Evolutionary conservation across 164 flowering plant genomes (phyloP), one percentile per base, ranked within the genome.

Genomic region (Taxillus chinensis): DNA sequence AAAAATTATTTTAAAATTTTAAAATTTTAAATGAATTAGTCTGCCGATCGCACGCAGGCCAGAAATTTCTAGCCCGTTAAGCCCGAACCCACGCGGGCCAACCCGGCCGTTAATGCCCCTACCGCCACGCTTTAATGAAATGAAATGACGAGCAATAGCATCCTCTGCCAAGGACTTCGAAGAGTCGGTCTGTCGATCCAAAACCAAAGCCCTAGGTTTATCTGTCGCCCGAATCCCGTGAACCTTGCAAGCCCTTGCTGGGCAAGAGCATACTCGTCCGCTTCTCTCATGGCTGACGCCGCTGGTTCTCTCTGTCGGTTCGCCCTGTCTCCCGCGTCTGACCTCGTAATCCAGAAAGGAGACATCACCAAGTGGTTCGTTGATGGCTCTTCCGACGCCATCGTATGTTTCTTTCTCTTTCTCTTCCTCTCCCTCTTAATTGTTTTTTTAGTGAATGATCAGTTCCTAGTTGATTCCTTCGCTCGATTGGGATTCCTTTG

Each of bases 291-390:
- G 51, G 51, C 51, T 43, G 62, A 37, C 17, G 53, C 4, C 39
- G 60, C 55, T 57, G 8, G 13, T 2, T 45, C 39, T 49, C 37
- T 38, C 45, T 69, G 52, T 38, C 62, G 48, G 55, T 80, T 82
- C 67, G 52, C 68, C 39, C 39, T 82, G 69, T 79, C 83, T 39
- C 62, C 80, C 10, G 48, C 78, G 8, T 57, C 64, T 38, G 37
- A 53, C 42, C 77, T 90, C 64, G 73, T 77, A 70, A 78, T 92
- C 64, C 81, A 78, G 72, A 80, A 79, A 65, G 98, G 98, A 0
- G 98, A 90, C 63, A 87, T 92, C 74, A 90, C 98, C 61, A 55
- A 70, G 67, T 89, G 96, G 98, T 86, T 69, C 67, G 79, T 87
- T 41, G 85, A 90, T 63, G 93, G 89, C 50, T 68, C 79, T 38